Base-by-base conservation (phyloP, 2,329 filamentous ascomycete species). In the Trichoderma sp. region DNA sequence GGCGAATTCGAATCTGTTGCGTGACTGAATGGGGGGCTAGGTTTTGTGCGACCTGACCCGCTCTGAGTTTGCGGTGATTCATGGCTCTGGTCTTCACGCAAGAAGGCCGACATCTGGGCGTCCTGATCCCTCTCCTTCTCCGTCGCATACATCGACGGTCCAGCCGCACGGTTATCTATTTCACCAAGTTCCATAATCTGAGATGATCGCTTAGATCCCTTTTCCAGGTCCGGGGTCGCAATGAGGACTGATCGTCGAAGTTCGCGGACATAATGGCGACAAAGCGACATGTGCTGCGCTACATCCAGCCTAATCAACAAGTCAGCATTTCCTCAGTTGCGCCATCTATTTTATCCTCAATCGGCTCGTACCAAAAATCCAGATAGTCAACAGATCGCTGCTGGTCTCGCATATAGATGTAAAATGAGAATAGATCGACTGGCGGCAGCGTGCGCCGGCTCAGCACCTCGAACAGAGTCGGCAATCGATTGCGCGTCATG, bases 331-430 rank as follows among this genome's bases (percentile, higher is more conserved):
- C 17, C 27, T 50, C 59, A 22, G 19, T 48, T 34, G 52, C 45
- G 52, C 64, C 29, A 13, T 17, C 39, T 5, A 12, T n/a, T 45
- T 45, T 19, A 6, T 6, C 13, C 17, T n/a, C 37, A 57, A 48
- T n/a, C n/a, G n/a, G 15, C 7, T 12, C 37, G 1, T 83, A 98
- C 95, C 96, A 99, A 80, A 99, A 99, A 78, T 99, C 95, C 50
- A 99, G 84, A 75, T 99, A 99, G 76, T 99, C 95, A 13, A 99
- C 95, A 8, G 94, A 97, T 78, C 94, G 89, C 80, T 99, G 95
- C 80, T 97, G 94, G 79, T 99, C 96, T 75, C 95, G 89, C 95
- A 99, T 99, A 81, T 97, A 99, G 74, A 99, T 99, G 81, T 99
- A 99, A 83, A 99, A 99, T 2, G 94, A 97, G 80, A 97, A 99